Evolutionary conservation across 352 stramenopile species (phyloP).

Genomic region (Hyaloperonospora arabidopsidis): DNA sequence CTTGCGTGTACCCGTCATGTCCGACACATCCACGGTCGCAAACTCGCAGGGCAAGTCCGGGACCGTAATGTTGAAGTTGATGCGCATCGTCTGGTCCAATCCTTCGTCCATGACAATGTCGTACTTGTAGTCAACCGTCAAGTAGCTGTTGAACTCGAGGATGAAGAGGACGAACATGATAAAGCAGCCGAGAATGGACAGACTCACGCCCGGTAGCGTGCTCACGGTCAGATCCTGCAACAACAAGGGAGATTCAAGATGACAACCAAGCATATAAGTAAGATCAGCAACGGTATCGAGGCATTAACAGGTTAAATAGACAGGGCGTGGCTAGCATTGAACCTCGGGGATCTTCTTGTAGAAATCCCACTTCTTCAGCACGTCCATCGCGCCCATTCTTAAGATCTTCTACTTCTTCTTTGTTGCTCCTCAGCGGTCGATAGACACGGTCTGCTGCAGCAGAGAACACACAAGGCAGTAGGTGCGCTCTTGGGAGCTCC

Average conservation of each 20-base stretch:
- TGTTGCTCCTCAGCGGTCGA: too few species aligned
- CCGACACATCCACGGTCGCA: constrained; percentile 92
- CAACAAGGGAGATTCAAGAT: background rate
- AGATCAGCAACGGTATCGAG: background rate
- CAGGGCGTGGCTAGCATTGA: too few species aligned
- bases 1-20: constrained; percentile 94
- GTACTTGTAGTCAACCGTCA: constrained; percentile 83
- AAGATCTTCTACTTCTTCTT: too few species aligned
- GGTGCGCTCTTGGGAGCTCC: too few species aligned
- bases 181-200: constrained; percentile 76
- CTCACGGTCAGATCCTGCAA: constrained; percentile 76
- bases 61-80: constrained; percentile 99
- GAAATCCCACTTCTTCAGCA: constrained; percentile 88
- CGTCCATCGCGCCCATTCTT: constrained; percentile 79
- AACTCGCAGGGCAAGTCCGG: constrained; percentile 96
- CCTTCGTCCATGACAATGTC: constrained; percentile 86
- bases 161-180: constrained; percentile 88
- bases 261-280: background rate
- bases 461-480: background rate
- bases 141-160: constrained; percentile 85
- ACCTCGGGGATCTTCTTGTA: constrained; percentile 90
- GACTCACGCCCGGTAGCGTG: constrained; percentile 74
- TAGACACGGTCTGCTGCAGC: background rate
- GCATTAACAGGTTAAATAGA: background rate
- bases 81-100: constrained; percentile 81